Base-by-base conservation (phyloP, 2,329 filamentous ascomycete species). In the Venturiaceae sp. region DNA sequence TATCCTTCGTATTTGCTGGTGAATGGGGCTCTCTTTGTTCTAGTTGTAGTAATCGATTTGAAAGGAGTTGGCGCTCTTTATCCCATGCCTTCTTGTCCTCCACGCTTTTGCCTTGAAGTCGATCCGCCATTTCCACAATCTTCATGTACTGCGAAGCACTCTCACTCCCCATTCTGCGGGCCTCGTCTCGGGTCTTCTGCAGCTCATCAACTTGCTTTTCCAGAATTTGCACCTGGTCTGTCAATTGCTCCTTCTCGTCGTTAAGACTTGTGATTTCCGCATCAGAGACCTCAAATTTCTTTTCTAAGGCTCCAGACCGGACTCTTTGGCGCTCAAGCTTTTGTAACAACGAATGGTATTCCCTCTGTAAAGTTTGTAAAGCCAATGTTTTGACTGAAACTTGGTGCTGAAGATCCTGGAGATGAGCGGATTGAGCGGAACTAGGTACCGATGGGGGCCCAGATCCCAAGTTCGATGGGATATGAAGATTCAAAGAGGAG, bases 351-450 rank as follows among this genome's bases (percentile, higher is more conserved):
- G 72, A 74, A 57, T 80, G 74, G 63, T 83, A 79, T 65, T 82
- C 80, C n/a, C 72, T 71, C 63, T 81, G 79, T 6, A 82, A 69
- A 1, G 77, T 80, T 60, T 79, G 76, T 23, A 80, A 71, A 13
- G 76, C 75, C 19, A 81, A 68, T 4, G 79, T 77, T 62, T 81
- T 80, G 59, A 80, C 69, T 16, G 75, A 79, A 37, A 81, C 72
- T 64, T 81, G 77, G 63, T 80, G 79, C 62, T 81, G 80, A 7
- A 82, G 70, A 54, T 78, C 75, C 54, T 77, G 72, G 21, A 79
- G 66, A 58, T 77, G 74, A 16, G 68, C 67, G 19, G 66, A 62
- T 37, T 74, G 72, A 19, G 71, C 71, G 7, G 72, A 21, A 30
- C 21, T 41, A 23, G 33, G 33, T 19, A n/a, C 26, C 11, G 14